Percentiles rank a stretch among this genome's conserved stretches.
Conservation (phyloP, 169 alveolate genomes). For the Plasmodium inui region DNA sequence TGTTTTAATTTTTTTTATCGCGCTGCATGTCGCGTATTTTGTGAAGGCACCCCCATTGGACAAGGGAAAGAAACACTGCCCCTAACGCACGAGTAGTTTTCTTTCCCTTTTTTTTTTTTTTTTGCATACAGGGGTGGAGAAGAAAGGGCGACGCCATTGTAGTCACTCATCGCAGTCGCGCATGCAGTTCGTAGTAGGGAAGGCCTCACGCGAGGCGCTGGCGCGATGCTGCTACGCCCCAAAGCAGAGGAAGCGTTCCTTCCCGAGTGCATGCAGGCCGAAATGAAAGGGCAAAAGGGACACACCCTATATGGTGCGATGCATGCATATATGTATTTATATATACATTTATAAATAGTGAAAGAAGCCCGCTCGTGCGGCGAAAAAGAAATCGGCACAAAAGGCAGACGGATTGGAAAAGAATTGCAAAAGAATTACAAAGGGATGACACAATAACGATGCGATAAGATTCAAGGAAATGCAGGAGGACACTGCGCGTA, state of each 20-base stretch:
- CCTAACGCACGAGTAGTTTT: not conserved
- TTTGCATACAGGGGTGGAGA: not conserved
- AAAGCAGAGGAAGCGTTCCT: not conserved
- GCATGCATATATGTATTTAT: not conserved
- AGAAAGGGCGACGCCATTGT: not conserved
- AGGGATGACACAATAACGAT: not conserved
- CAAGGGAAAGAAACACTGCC: not conserved
- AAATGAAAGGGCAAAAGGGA: not conserved
- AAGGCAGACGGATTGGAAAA: not conserved
- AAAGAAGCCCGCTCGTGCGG: not conserved
- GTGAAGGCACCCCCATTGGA: not conserved
- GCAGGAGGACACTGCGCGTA: not conserved
- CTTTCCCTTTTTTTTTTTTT: not conserved
- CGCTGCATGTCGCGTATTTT: not conserved
- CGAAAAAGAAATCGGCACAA: not conserved
- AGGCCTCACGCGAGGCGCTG: not conserved
- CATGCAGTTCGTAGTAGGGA: not conserved
- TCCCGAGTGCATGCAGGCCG: not conserved
- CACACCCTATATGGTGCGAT: not conserved
- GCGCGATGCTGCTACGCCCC: not conserved
- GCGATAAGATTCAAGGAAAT: not conserved
- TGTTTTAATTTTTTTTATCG: not conserved
- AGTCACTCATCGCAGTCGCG: not conserved
- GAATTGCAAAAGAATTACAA: not conserved
- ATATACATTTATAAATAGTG: not conserved